Conservation (phyloP, 73 alveolate species). For the Tetrahymena borealis region DNA sequence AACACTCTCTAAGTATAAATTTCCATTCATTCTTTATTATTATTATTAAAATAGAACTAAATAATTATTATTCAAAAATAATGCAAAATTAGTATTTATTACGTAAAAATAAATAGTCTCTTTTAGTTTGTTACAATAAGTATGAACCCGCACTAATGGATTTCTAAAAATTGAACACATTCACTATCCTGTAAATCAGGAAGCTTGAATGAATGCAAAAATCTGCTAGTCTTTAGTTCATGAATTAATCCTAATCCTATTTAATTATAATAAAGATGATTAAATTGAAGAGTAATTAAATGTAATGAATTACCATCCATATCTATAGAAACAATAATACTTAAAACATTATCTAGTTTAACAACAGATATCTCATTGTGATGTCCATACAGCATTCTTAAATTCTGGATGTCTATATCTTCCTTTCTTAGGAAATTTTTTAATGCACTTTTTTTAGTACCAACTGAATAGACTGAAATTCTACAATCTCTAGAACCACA, state of each 20-base stretch:
- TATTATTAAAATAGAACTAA: no score
- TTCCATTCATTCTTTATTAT: not conserved
- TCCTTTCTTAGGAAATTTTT: not conserved
- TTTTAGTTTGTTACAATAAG: not conserved
- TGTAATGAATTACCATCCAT: not conserved
- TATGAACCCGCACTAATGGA: not conserved
- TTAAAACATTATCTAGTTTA: not conserved
- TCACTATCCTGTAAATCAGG: not conserved
- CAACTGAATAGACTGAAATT: conserved; percentile 11
- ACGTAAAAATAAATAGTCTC: not conserved
- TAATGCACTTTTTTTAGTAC: not conserved
- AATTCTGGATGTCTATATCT: not conserved
- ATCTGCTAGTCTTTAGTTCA: not conserved
- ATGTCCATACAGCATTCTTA: not conserved
- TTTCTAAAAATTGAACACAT: not conserved
- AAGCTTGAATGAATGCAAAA: not conserved
- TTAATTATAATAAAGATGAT: not conserved
- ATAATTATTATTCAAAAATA: no score
- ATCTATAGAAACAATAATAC: not conserved
- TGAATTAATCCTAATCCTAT: not conserved
- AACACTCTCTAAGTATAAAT: not conserved
- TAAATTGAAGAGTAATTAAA: not conserved
- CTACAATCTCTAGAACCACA: conserved; percentile 36
- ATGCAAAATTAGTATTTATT: no score
- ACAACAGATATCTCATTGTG: not conserved